phyloP scores from a whole-genome alignment of 2,329 filamentous ascomycete species.

The Orbilia ellipsospora region DNA sequence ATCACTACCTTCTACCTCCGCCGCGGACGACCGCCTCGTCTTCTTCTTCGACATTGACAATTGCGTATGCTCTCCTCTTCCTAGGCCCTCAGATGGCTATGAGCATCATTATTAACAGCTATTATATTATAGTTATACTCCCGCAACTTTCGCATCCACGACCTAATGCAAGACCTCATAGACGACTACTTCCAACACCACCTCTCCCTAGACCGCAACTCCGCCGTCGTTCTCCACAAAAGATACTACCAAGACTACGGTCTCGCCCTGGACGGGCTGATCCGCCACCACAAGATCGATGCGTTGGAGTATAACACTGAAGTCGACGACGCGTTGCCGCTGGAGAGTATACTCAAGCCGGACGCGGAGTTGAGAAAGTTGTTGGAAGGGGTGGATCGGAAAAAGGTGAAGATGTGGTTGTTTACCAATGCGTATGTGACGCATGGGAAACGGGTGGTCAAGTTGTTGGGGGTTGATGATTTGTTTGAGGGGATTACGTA shows the following conservation, averaged over 20 bases:
- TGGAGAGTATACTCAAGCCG: conserved; percentile 84
- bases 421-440: conserved; percentile 96
- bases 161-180: conserved; percentile 88
- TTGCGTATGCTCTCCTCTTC: conserved; percentile 70
- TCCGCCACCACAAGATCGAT: conserved; percentile 93
- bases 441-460: conserved; percentile 84
- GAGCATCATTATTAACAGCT: background rate
- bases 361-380: conserved; percentile 78
- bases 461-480: conserved; percentile 82
- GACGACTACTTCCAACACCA: conserved; percentile 62
- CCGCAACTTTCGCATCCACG: conserved; percentile 73
- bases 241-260: conserved; percentile 97
- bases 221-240: conserved; percentile 85
- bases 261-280: conserved; percentile 93
- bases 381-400: conserved; percentile 80
- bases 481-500: conserved; percentile 86
- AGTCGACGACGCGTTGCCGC: conserved; percentile 92
- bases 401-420: conserved; percentile 89
- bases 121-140: conserved; percentile 41
- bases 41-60: conserved; percentile 97
- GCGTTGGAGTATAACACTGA: conserved; percentile 92
- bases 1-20: conserved; percentile 29
- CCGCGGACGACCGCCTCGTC: conserved; percentile 66
- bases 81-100: conserved; percentile 69
- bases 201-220: conserved; percentile 72